Conservation (phyloP, 106 monocot genomes). For the Dioscorea zingiberensis region DNA sequence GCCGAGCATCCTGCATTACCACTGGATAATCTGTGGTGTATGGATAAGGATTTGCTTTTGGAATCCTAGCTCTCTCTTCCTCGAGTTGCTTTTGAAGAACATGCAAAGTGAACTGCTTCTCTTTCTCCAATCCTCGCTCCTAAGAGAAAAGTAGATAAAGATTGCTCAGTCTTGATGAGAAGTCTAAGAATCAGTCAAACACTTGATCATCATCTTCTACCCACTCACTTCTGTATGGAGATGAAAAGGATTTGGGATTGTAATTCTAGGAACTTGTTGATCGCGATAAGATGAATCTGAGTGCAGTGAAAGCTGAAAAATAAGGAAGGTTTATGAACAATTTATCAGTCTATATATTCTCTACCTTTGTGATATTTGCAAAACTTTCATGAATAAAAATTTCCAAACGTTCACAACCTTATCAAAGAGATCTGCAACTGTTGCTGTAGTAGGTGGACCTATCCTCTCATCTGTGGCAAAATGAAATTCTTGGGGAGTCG, state of each 20-base stretch:
- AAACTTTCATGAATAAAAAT: background rate
- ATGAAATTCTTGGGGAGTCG: slow-evolving; percentile 88
- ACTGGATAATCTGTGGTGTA: slow-evolving; percentile 95
- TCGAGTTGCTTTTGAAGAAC: slow-evolving; percentile 50
- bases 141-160: slow-evolving; percentile 14
- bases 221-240: slow-evolving; percentile 72
- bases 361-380: slow-evolving; percentile 4
- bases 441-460: slow-evolving; percentile 44
- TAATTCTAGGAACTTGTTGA: slow-evolving; percentile 48
- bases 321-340: background rate
- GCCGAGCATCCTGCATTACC: slow-evolving; percentile 25
- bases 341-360: too few relatives aligned
- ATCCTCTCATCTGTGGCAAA: slow-evolving; percentile 83
- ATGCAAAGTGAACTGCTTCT: slow-evolving; percentile 47
- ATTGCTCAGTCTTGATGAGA: too few relatives aligned
- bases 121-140: slow-evolving; percentile 83
- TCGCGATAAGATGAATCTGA: slow-evolving; percentile 41
- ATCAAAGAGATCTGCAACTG: slow-evolving; percentile 70
- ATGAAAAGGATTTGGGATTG: slow-evolving; percentile 87
- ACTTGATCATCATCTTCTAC: background rate
- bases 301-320: slow-evolving; percentile 72
- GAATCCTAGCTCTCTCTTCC: slow-evolving; percentile 70
- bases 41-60: slow-evolving; percentile 77
- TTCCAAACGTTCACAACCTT: slow-evolving; percentile 45
- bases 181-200: background rate